Conservation (phyloP, 108 stramenopile genomes). For the Cyclotella kingstonii region DNA sequence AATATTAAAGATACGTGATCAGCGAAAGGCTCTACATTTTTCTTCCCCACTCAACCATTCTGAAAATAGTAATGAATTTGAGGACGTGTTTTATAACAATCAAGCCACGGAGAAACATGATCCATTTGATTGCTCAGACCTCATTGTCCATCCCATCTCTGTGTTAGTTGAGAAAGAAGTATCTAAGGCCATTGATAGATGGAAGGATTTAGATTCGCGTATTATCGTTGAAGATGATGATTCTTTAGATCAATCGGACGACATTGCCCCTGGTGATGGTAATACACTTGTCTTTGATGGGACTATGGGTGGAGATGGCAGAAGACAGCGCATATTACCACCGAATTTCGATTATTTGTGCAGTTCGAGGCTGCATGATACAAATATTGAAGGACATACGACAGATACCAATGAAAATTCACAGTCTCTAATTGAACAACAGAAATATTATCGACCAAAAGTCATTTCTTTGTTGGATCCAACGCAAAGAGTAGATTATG, state of each 20-base stretch:
- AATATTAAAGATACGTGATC: slow-evolving; percentile 6
- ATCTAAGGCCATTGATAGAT: slow-evolving; percentile 26
- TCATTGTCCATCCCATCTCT: slow-evolving; percentile 39
- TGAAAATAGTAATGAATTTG: background rate
- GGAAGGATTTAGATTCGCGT: slow-evolving; percentile 57
- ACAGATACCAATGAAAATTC: background rate
- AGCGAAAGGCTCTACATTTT: background rate
- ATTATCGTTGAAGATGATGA: slow-evolving; percentile 24
- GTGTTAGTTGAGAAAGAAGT: slow-evolving; percentile 46
- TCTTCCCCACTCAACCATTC: background rate
- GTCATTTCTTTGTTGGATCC: slow-evolving; percentile 48
- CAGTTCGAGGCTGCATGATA: background rate
- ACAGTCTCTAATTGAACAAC: background rate
- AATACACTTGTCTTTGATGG: slow-evolving; percentile 8
- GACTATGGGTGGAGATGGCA: slow-evolving; percentile 12
- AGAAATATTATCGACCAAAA: slow-evolving; percentile 11
- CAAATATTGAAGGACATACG: background rate
- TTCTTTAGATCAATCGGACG: background rate
- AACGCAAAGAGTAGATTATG: slow-evolving; percentile 55
- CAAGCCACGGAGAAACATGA: slow-evolving; percentile 14
- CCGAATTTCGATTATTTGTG: slow-evolving; percentile 44
- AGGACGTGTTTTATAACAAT: background rate
- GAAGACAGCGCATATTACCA: slow-evolving; percentile 30
- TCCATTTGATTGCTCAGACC: slow-evolving; percentile 62
- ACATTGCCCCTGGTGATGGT: background rate